These are phyloP conservation scores for Saccharomyces hybrid DNA, from an alignment of 1,139 yeast species.

Conservation along the genomic window DNA sequence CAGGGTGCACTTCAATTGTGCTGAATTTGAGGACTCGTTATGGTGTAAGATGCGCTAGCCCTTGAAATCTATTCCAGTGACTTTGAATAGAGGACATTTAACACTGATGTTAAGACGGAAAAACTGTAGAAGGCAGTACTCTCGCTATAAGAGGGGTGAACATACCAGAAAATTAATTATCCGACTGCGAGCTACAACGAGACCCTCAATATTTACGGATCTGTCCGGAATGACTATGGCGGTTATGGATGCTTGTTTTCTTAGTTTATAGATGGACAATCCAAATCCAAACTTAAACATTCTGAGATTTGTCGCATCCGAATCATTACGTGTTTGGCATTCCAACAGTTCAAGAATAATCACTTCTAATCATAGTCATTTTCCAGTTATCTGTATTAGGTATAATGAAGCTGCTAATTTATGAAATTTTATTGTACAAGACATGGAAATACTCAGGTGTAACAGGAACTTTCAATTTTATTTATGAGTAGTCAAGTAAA, in stretches of 20 bases:
- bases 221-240: conserved; percentile 56
- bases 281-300: no score
- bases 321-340: background rate
- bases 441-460: background rate
- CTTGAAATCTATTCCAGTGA: conserved; percentile 91
- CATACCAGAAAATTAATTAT: conserved; percentile 55
- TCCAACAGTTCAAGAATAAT: background rate
- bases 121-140: conserved; percentile 42
- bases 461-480: background rate
- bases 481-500: background rate
- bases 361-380: background rate
- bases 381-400: background rate
- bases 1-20: conserved; percentile 43
- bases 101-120: conserved; percentile 61
- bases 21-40: conserved; percentile 55
- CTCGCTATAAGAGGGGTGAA: conserved; percentile 35
- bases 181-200: conserved; percentile 50
- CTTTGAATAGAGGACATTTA: conserved; percentile 59
- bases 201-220: conserved; percentile 61
- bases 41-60: conserved; percentile 95
- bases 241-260: conserved; percentile 93
- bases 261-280: no score
- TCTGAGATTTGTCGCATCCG: background rate
- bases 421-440: background rate
- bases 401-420: background rate